Evolutionary conservation across 2,329 filamentous ascomycete genomes (phyloP), one percentile per base, ranked within the genome.

Genomic region (Biscogniauxia mediterranea): DNA sequence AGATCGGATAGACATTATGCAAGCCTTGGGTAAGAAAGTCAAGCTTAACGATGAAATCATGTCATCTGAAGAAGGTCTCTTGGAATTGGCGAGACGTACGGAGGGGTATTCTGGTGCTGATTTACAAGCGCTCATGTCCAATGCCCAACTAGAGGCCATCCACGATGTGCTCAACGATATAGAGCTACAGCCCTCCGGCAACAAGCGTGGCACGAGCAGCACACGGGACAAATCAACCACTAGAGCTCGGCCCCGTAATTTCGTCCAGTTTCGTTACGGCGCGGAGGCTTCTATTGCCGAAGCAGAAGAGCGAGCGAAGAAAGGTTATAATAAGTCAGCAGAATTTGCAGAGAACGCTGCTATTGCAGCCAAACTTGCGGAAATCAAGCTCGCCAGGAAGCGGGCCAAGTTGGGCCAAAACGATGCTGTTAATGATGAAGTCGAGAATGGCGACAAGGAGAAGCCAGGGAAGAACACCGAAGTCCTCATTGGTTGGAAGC

Each of bases 131-230:
- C 84, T 99, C 6, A 88, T 98, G 52, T 97, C 96, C 70, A 99
- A 99, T 68, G 93, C 95, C 0, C 95, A 99, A 74, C 84, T 99
- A 5, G 94, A 98, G 78, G 95, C 95, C 26, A 97, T 99, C 66
- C 95, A 99, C 73, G 93, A 97, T 68, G 88, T 96, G 2, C 84
- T 99, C 0, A 89, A 87, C 58, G 86, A 89, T 69, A 80, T 86
- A 52, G 70, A 77, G 50, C 61, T 67, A 3, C 68, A 70, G 15
- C 64, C 68, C 0, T 61, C 68, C 1, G 67, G 68, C 25, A 71
- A 69, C 38, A 75, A 72, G 53, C 73, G 73, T 11, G 72, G 74
- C n/a, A 75, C 71, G 64, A 74, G 76, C 56, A 72, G 74, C 65
- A 71, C 76, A 60, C 66, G 76, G 73, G 61, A 74, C 72, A 69